A percentile compares a stretch with the other conserved stretches of the same genome.
Conservation (phyloP, 139 green algal species). For the Tetradesmus obliquus region DNA sequence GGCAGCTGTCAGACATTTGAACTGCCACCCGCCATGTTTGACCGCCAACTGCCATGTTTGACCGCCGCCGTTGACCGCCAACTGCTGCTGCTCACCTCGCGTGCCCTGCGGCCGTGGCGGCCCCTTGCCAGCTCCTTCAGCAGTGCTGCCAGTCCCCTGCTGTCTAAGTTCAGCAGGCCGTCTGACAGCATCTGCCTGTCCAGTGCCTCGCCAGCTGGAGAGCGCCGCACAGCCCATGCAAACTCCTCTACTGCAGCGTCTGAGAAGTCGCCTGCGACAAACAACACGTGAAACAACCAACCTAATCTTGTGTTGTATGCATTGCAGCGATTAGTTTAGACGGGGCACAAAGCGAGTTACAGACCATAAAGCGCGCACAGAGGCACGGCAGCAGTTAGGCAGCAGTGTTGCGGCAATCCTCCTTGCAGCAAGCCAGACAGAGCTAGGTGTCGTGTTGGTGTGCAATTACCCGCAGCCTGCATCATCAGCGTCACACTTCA, state of each 20-base stretch:
- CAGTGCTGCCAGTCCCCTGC: conserved; percentile 38
- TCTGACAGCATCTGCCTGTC: conserved; percentile 17
- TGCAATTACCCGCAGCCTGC: too few species aligned
- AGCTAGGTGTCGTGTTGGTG: too few species aligned
- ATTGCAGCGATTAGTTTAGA: background rate
- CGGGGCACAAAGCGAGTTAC: too few species aligned
- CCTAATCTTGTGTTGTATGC: conserved; percentile 36
- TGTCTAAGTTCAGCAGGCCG: conserved; percentile 37
- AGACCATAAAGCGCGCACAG: too few species aligned
- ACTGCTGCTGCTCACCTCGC: conserved; percentile 35
- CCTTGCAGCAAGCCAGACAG: too few species aligned
- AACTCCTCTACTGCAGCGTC: conserved; percentile 46
- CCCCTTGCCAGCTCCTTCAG: conserved; percentile 45
- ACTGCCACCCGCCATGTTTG: background rate
- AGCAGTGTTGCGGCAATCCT: too few species aligned
- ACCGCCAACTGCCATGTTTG: background rate
- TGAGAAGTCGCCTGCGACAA: background rate
- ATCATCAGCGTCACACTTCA: too few species aligned
- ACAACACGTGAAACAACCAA: background rate
- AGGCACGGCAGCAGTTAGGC: too few species aligned
- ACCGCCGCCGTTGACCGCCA: background rate
- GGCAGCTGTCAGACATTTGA: background rate
- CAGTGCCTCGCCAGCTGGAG: background rate
- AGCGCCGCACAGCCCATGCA: conserved; percentile 6
- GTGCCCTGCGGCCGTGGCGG: background rate